Evolutionary conservation across 345 rosid species (phyloP), one percentile per base, ranked within the genome.

Genomic region (Eucalyptus tenuipes): DNA sequence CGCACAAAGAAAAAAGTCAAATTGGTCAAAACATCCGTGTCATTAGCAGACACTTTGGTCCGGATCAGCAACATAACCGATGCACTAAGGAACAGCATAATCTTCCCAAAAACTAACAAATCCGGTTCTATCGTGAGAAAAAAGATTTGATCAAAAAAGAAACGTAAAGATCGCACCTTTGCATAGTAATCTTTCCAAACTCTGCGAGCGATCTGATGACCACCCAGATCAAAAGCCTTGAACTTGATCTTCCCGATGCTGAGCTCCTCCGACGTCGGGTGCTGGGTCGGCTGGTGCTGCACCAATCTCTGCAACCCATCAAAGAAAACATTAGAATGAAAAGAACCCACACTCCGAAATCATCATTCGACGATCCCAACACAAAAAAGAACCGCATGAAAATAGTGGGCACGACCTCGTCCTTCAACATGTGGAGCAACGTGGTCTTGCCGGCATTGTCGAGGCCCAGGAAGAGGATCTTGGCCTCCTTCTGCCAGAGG

Each of bases 401-500:
- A 22, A 11, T 20, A 13, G 84, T 29, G 48, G 55, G 27, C 61
- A 55, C 18, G 13, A 87, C 90, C 88, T 89, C 90, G 52, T 89
- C 88, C 85, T 87, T 89, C 87, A 89, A 49, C 90, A 97, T 96
- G 93, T 97, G 99, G 91, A 97, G 99, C 88, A 97, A 93, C n/a
- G 98, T 97, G 64, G 99, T 97, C 91, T 97, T 97, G 55, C 99
- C 99, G 87, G 99, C 96, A 93, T 97, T 96, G 90, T 97, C 99
- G 29, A 97, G 99, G 10, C 99, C 99, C 64, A 97, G 87, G 89
- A 97, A 96, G 93, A 97, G 93, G 91, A 97, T 97, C 94, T 96
- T 96, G 7, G 99, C 99, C 87, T 97, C 99, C 86, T 97, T 97
- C 90, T 97, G 98, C 97, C 97, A 95, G 45, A 97, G 89, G 66